phyloP scores from a whole-genome alignment of 2,329 filamentous ascomycete species.

The Colletotrichum eremochloae region DNA sequence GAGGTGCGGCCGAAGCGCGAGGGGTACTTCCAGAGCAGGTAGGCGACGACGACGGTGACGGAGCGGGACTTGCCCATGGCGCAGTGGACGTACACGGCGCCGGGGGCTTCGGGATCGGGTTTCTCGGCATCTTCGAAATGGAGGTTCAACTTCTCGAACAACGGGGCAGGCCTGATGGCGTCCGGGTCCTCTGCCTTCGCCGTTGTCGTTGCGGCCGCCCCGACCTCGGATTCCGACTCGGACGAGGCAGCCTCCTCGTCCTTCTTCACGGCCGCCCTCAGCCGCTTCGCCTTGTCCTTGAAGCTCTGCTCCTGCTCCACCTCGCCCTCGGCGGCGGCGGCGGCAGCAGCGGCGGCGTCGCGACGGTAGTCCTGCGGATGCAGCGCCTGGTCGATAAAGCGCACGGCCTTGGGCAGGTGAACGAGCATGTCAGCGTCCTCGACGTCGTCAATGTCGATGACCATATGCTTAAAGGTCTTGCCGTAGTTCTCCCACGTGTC shows the following conservation, averaged over 20 bases:
- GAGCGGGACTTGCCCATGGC: conserved; percentile 97
- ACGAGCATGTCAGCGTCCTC: conserved; percentile 89
- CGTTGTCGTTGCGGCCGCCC: neutral
- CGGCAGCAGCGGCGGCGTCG: neutral
- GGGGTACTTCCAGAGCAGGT: conserved; percentile 79
- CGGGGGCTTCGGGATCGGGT: conserved; percentile 44
- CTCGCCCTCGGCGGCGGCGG: neutral
- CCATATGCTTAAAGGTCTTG: conserved; percentile 77
- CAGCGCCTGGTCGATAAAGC: conserved; percentile 86
- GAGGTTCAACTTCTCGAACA: conserved; percentile 31
- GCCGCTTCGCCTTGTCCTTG: conserved; percentile 27
- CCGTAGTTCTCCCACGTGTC: conserved; percentile 65
- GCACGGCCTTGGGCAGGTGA: conserved; percentile 82
- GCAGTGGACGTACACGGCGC: conserved; percentile 75
- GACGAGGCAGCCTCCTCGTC: conserved; percentile 9
- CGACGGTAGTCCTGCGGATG: conserved; percentile 41
- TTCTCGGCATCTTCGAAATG: conserved; percentile 31
- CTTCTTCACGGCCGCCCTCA: conserved; percentile 27
- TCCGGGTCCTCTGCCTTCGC: conserved; percentile 12
- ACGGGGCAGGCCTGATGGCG: conserved; percentile 31
- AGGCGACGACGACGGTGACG: conserved; percentile 85
- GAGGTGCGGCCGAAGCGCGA: conserved; percentile 61
- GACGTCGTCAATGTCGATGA: conserved; percentile 90
- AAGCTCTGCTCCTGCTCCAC: conserved; percentile 4
- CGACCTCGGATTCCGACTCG: conserved; percentile 5